phyloP scores from a whole-genome alignment of 768 basidiomycete genomes.

The Xerocomus spinulosus region DNA sequence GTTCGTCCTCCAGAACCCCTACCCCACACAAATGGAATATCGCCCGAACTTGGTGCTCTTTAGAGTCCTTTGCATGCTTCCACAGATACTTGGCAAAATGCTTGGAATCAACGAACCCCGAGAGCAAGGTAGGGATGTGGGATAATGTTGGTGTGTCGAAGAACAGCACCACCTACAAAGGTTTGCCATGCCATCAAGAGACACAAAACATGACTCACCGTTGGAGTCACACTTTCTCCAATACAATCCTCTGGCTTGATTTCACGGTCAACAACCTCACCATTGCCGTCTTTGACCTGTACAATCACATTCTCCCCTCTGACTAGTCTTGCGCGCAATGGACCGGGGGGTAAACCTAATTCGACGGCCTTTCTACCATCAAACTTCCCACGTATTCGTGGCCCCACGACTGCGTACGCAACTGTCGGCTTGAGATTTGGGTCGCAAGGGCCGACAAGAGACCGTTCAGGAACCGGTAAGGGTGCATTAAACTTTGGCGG shows the following conservation, averaged over 20 bases:
- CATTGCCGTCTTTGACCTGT: conserved; percentile 42
- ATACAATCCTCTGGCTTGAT: conserved; percentile 60
- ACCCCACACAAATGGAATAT: conserved; percentile 72
- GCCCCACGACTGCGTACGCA: conserved; percentile 50
- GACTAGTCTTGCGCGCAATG: conserved; percentile 54
- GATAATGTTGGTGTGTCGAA: conserved; percentile 64
- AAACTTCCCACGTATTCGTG: conserved; percentile 64
- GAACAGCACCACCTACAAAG: conserved; percentile 53
- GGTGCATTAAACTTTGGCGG: conserved; percentile 14
- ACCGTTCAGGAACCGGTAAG: conserved; percentile 22
- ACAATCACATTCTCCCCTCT: conserved; percentile 62
- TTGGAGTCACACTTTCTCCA: conserved; percentile 47
- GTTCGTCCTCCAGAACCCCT: conserved; percentile 61
- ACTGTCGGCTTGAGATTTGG: conserved; percentile 34
- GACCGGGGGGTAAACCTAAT: conserved; percentile 60
- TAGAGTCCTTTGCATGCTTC: conserved; percentile 34
- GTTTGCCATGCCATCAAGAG: not conserved
- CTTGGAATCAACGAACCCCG: conserved; percentile 42
- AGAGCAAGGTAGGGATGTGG: conserved; percentile 50
- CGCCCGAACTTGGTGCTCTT: conserved; percentile 42
- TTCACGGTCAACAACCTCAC: conserved; percentile 40
- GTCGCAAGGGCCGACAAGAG: conserved; percentile 13
- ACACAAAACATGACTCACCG: conserved; percentile 30
- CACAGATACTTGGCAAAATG: conserved; percentile 50
- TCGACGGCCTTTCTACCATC: conserved; percentile 57